Percentiles rank a stretch among this genome's conserved stretches.
phyloP scores from a whole-genome alignment of 805 yeast genomes.

The Nakazawaea pomicola region DNA sequence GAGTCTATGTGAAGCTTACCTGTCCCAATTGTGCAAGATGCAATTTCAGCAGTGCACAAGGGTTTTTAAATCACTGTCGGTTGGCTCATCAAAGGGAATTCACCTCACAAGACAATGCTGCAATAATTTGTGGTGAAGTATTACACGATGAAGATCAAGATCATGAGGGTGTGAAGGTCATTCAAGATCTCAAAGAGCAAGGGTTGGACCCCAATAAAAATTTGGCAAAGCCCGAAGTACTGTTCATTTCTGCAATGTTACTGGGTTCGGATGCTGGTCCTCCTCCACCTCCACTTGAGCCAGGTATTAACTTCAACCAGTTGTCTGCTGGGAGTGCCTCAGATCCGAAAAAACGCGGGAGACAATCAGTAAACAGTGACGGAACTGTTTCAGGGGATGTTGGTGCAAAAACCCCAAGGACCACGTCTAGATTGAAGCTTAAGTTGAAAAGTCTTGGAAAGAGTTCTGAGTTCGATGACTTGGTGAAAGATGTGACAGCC shows the following conservation, averaged over 20 bases:
- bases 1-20: conserved; percentile 59
- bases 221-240: conserved; percentile 31
- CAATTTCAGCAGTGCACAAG: conserved; percentile 76
- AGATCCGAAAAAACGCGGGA: conserved; percentile 5
- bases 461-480: conserved; percentile 12
- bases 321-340: not conserved
- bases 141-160: conserved; percentile 54
- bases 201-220: conserved; percentile 38
- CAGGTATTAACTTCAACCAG: not conserved
- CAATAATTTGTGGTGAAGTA: conserved; percentile 57
- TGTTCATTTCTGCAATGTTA: conserved; percentile 19
- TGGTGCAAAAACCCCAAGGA: conserved; percentile 16
- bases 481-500: conserved; percentile 29
- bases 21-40: conserved; percentile 65
- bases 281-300: conserved; percentile 1
- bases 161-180: conserved; percentile 38
- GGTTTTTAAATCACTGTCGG: conserved; percentile 72
- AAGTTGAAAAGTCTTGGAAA: conserved; percentile 12
- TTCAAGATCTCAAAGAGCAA: conserved; percentile 29
- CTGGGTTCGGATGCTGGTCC: conserved; percentile 4
- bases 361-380: not conserved
- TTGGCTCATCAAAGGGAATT: conserved; percentile 69
- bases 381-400: not conserved
- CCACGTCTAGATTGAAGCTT: conserved; percentile 10
- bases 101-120: conserved; percentile 71